A percentile compares a stretch with the other conserved stretches of the same genome.
Conservation (phyloP, 495 filamentous ascomycete species). For the Clavariopsis aquatica region DNA sequence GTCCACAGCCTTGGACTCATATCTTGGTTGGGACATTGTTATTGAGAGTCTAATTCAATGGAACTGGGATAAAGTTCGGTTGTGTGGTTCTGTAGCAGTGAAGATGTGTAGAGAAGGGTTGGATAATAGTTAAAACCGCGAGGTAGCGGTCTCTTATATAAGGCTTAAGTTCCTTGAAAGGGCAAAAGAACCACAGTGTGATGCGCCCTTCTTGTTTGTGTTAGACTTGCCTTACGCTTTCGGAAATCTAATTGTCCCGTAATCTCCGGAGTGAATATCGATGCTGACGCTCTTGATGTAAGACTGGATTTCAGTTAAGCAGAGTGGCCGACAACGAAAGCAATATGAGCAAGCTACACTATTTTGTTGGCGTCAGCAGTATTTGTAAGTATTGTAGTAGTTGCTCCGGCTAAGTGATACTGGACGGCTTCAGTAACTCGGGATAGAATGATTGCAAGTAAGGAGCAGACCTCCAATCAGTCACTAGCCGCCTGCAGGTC, state of each 20-base stretch:
- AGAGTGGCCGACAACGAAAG: too few relatives aligned
- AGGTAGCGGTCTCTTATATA: too few relatives aligned
- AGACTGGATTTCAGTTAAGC: too few relatives aligned
- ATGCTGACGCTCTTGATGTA: too few relatives aligned
- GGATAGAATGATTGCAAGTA: not conserved
- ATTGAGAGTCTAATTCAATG: not conserved
- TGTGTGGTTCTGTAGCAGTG: not conserved
- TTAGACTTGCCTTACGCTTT: not conserved
- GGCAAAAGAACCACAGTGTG: too few relatives aligned
- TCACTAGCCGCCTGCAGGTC: not conserved
- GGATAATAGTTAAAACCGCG: too few relatives aligned
- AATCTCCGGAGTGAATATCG: too few relatives aligned
- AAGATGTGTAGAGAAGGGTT: not conserved
- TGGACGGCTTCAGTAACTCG: not conserved
- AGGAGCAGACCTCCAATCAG: not conserved
- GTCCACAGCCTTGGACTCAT: constrained; percentile 46
- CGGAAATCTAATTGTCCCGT: not conserved
- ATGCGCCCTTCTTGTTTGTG: not conserved
- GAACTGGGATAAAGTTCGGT: not conserved
- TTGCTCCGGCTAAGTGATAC: not conserved
- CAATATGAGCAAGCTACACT: too few relatives aligned
- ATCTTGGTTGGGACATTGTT: constrained; percentile 42
- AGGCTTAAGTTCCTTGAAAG: too few relatives aligned
- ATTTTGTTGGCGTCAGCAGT: too few relatives aligned
- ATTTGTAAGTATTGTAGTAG: too few relatives aligned